Conservation (phyloP, 164 flowering plant genomes). For the Stephania cephalantha region DNA sequence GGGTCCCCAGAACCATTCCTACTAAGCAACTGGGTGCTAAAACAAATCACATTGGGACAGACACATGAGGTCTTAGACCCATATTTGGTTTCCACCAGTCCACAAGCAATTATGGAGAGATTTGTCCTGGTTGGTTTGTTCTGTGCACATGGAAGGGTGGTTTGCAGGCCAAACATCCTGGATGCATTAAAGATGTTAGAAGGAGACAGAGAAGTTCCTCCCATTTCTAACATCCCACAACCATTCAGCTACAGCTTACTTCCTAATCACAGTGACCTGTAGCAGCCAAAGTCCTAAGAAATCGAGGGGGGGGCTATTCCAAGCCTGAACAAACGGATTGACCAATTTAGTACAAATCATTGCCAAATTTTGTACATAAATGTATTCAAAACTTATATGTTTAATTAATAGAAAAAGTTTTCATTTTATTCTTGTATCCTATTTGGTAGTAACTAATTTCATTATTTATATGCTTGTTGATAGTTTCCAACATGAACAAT, state of each 20-base stretch:
- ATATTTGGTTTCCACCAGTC: neutral
- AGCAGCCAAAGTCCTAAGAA: no score
- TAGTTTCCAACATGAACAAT: no score
- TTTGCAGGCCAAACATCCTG: neutral
- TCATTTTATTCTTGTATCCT: no score
- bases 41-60: neutral
- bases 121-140: neutral
- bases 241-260: neutral
- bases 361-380: no score
- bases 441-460: no score
- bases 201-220: neutral
- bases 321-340: no score
- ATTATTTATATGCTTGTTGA: no score
- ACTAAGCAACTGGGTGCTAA: neutral
- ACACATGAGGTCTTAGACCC: neutral
- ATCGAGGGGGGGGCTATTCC: no score
- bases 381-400: no score
- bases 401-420: no score
- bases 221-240: neutral
- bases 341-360: no score
- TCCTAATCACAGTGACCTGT: neutral
- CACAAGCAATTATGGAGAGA: neutral
- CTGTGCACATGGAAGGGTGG: neutral
- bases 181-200: neutral
- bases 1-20: neutral